These are phyloP conservation scores for Dissoconium aciculare DNA, from an alignment of 2,329 filamentous ascomycete genomes.

Conservation along the genomic window DNA sequence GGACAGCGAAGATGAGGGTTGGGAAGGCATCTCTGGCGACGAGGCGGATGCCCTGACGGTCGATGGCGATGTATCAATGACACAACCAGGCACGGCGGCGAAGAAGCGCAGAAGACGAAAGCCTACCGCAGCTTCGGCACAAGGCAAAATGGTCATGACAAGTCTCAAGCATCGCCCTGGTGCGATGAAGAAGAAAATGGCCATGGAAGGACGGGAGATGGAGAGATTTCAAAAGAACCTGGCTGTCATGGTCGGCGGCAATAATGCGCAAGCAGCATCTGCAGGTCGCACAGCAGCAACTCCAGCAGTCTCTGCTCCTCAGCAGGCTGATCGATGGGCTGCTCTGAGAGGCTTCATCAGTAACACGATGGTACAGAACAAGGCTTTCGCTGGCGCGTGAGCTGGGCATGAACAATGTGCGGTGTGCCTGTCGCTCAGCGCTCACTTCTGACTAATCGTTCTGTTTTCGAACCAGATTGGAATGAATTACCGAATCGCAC, in stretches of 20 bases:
- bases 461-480: too few relatives aligned
- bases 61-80: conserved; percentile 5
- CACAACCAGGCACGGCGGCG: conserved; percentile 11
- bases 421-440: too few relatives aligned
- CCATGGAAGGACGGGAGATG: conserved; percentile 64
- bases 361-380: conserved; percentile 76
- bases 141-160: conserved; percentile 55
- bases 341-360: conserved; percentile 73
- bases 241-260: conserved; percentile 45
- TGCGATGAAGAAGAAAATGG: conserved; percentile 70
- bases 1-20: conserved; percentile 33
- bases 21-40: conserved; percentile 20
- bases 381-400: conserved; percentile 43
- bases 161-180: conserved; percentile 63
- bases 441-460: too few relatives aligned
- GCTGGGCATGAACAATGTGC: too few relatives aligned
- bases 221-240: conserved; percentile 72
- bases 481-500: too few relatives aligned
- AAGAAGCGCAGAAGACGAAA: conserved; percentile 8
- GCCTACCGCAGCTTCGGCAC: conserved; percentile 21
- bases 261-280: too few relatives aligned
- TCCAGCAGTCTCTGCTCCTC: too few relatives aligned
- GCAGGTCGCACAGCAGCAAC: too few relatives aligned
- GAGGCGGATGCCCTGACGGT: conserved; percentile 9
- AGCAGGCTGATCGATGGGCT: conserved; percentile 52